phyloP scores from a whole-genome alignment of 106 monocot species.

The Posidonia australis region DNA sequence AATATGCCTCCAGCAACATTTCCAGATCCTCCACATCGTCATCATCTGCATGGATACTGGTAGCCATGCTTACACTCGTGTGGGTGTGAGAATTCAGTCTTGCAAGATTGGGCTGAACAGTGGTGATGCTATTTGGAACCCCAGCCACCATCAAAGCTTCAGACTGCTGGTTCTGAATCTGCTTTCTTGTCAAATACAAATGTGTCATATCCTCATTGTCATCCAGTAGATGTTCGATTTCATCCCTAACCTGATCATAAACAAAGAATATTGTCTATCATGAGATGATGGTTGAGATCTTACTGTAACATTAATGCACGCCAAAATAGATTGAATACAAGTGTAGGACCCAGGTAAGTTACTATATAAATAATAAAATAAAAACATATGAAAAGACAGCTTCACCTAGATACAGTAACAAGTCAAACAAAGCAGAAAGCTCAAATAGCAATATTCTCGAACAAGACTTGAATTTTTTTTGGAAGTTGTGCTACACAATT shows the following conservation, averaged over 20 bases:
- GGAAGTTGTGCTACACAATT: too few relatives aligned
- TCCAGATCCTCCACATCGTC: conserved; percentile 94
- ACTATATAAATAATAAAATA: too few relatives aligned
- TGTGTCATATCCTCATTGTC: conserved; percentile 87
- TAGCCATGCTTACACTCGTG: conserved; percentile 50
- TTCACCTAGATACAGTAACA: too few relatives aligned
- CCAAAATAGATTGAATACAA: too few relatives aligned
- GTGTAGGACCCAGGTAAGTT: too few relatives aligned
- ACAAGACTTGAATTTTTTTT: too few relatives aligned
- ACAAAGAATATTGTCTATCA: not conserved
- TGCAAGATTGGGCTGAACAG: conserved; percentile 26
- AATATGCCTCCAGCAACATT: conserved; percentile 92
- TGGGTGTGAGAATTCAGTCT: conserved; percentile 38
- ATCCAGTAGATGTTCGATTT: conserved; percentile 90
- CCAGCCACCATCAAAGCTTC: conserved; percentile 56
- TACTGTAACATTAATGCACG: too few relatives aligned
- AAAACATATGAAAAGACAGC: too few relatives aligned
- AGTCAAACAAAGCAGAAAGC: too few relatives aligned
- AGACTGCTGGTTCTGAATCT: conserved; percentile 67
- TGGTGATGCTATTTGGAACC: conserved; percentile 43
- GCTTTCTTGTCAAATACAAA: conserved; percentile 85
- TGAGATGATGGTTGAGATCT: not conserved
- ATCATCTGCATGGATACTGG: conserved; percentile 55
- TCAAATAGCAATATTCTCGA: too few relatives aligned
- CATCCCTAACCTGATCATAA: conserved; percentile 70